These are phyloP conservation scores for Biscogniauxia sp. DNA, from an alignment of 2,329 filamentous ascomycete genomes.

Conservation along the genomic window DNA sequence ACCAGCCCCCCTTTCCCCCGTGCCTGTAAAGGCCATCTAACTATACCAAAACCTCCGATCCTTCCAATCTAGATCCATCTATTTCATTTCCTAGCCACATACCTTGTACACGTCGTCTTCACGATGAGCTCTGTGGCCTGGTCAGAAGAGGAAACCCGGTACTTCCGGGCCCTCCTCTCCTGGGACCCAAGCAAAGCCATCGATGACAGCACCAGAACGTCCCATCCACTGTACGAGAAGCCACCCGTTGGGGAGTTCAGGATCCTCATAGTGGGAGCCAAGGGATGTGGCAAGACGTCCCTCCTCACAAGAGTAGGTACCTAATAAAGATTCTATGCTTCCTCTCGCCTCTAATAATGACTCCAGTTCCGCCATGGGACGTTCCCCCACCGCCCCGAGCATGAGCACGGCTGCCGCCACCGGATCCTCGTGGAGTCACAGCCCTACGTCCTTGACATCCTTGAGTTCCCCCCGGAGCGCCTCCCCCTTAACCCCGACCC, in stretches of 20 bases:
- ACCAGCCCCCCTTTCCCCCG: neutral
- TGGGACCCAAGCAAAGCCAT: conserved; percentile 36
- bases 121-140: conserved; percentile 31
- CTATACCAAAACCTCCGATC: neutral
- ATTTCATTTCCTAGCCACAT: neutral
- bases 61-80: neutral
- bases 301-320: conserved; percentile 37
- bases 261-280: conserved; percentile 38
- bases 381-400: conserved; percentile 27
- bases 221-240: conserved; percentile 11
- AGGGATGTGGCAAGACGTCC: conserved; percentile 41
- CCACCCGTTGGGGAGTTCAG: conserved; percentile 36
- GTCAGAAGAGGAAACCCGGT: conserved; percentile 40
- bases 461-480: conserved; percentile 36
- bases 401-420: conserved; percentile 34
- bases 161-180: conserved; percentile 38
- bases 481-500: conserved; percentile 26
- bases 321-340: neutral
- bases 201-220: conserved; percentile 17
- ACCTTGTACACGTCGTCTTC: neutral
- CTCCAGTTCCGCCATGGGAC: conserved; percentile 33
- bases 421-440: conserved; percentile 32
- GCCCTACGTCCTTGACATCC: conserved; percentile 35
- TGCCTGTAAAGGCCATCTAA: neutral
- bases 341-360: conserved; percentile 1